Percentiles rank a stretch among this genome's conserved stretches.
Evolutionary conservation across 306 rosid genomes (phyloP).

Genomic region (Senna siamea): DNA sequence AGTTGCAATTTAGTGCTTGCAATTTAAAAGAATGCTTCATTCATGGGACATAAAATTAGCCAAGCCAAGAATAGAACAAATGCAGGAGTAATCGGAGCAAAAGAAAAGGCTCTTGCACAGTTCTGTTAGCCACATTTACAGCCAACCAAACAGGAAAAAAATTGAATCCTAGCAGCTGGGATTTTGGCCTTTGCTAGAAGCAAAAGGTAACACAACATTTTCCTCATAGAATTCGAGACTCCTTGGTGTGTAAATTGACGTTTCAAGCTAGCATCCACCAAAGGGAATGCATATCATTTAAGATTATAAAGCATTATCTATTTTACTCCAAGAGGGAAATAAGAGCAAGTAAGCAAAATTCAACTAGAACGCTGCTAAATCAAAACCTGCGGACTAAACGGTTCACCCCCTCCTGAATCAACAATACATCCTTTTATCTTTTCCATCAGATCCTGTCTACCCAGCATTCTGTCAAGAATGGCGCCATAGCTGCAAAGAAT

Average conservation of each 20-base stretch:
- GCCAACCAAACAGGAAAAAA: background rate
- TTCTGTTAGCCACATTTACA: conserved; percentile 13
- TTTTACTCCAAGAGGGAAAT: background rate
- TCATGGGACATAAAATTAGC: background rate
- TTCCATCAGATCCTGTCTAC: conserved; percentile 53
- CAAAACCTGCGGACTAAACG: conserved; percentile 80
- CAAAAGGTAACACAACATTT: background rate
- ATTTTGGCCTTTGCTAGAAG: background rate
- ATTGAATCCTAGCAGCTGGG: background rate
- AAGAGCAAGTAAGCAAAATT: conserved; percentile 14
- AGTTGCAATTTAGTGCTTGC: background rate
- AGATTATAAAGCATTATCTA: background rate
- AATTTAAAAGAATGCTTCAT: background rate
- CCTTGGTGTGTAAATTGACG: background rate
- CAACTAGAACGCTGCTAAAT: background rate
- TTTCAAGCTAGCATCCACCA: background rate
- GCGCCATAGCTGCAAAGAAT: conserved; percentile 69
- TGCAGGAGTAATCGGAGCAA: conserved; percentile 11
- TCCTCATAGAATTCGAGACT: background rate
- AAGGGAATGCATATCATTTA: background rate
- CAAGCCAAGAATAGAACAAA: conserved; percentile 6
- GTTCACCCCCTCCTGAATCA: conserved; percentile 91
- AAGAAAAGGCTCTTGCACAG: conserved; percentile 9
- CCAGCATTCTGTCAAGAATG: conserved; percentile 60
- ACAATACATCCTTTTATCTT: conserved; percentile 80